These are phyloP conservation scores for Inonotus hispidus DNA, from an alignment of 1,284 basidiomycete genomes.

Conservation along the genomic window DNA sequence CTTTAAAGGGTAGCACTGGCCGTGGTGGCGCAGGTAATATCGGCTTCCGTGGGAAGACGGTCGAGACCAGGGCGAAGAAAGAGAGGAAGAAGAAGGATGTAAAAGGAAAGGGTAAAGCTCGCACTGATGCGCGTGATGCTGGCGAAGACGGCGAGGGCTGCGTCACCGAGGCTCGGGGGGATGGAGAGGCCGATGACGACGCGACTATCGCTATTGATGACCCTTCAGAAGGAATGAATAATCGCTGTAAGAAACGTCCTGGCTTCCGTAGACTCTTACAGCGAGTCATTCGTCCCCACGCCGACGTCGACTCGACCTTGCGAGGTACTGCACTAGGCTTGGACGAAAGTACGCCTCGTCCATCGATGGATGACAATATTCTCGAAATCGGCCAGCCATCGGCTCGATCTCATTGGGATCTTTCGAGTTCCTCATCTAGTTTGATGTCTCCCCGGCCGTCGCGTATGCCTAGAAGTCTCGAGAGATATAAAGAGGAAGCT, in stretches of 20 bases:
- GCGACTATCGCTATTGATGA: neutral
- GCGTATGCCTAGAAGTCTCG: neutral
- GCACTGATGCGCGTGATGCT: neutral
- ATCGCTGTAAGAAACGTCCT: neutral
- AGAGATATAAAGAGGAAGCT: neutral
- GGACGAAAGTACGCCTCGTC: neutral
- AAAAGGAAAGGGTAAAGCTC: neutral
- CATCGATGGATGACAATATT: neutral
- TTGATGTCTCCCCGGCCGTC: neutral
- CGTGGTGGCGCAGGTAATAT: constrained; percentile 2
- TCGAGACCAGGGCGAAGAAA: neutral
- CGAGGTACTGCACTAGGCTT: neutral
- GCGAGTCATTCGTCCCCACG: neutral
- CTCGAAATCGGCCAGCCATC: neutral
- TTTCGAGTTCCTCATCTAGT: neutral
- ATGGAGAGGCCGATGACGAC: neutral
- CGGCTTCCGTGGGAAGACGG: neutral
- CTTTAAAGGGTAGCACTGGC: neutral
- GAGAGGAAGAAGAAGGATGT: neutral
- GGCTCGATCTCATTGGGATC: neutral
- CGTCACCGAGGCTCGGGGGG: neutral
- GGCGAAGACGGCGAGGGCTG: neutral
- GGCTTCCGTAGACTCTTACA: neutral
- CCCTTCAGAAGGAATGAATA: neutral
- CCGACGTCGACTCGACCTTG: neutral